Evolutionary conservation across 2,329 filamentous ascomycete species (phyloP), one percentile per base, ranked within the genome.

Genomic region (Moelleriella libera): DNA sequence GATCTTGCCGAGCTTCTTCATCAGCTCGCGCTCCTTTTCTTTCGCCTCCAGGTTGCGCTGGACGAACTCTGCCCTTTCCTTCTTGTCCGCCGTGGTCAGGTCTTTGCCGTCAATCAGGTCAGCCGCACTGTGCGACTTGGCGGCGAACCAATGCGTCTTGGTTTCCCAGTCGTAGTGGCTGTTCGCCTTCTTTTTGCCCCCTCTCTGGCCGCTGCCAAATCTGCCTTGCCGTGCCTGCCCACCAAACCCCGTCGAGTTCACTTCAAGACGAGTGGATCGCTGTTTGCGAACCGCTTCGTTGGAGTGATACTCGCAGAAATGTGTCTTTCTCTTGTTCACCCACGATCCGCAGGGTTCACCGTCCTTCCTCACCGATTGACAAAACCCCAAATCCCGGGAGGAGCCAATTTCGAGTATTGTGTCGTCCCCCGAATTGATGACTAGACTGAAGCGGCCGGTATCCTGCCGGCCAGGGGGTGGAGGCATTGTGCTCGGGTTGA

Each of bases 251-350:
- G 81, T 83, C 10, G 73, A 76, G 58, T 89, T 94, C 51, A 96
- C 74, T 58, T 94, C 88, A 70, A 89, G 82, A 37, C 89, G 75
- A 1, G 74, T 70, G 9, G 78, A 70, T 31, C 71, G 69, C 47
- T 59, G 79, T 59, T 86, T 89, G 47, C 81, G 76, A 3, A 97
- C 68, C 30, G 87, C 83, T 30, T 87, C 70, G 55, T 94, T 88
- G 54, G 94, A 80, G 63, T 98, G 92, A 55, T 84, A 98, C 53
- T 95, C 88, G 66, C 92, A 98, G 60, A 85, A 87, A 56, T 94
- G 82, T 0, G 89, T 95, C 57, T 88, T 86, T 47, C 88, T 80
- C 53, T 78, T 80, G 63, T 98, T 90, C 50, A 98, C 74, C 92
- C 92, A 98, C 30, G 77, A 69, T 34, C 76, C 80, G 63, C 92